A percentile compares a stretch with the other conserved stretches of the same genome.
Evolutionary conservation across 108 stramenopile genomes (phyloP).

Genomic region (Hondaea fermentalgiana): DNA sequence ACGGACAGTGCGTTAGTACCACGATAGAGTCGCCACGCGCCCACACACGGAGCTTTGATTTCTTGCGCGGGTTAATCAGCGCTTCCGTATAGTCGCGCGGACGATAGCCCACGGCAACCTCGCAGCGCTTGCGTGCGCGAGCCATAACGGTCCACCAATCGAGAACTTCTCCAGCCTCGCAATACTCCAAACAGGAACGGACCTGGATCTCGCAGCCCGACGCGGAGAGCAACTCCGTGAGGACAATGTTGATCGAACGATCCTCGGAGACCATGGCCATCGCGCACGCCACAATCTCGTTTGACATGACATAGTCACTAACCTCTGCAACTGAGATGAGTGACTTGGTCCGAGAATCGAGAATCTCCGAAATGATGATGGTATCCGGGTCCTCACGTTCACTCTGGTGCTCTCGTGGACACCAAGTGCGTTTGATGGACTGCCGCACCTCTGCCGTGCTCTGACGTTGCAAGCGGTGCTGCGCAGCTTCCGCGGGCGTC

Average conservation of each 20-base stretch:
- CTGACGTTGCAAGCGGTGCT: neutral
- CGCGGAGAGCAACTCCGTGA: conserved; percentile 35
- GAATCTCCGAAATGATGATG: conserved; percentile 37
- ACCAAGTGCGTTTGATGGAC: neutral
- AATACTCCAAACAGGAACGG: conserved; percentile 15
- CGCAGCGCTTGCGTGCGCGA: conserved; percentile 24
- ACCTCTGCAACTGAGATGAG: conserved; percentile 35
- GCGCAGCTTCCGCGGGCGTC: neutral
- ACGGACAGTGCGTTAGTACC: conserved; percentile 20
- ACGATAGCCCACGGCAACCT: conserved; percentile 41
- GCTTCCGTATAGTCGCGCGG: conserved; percentile 25
- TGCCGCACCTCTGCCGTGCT: neutral
- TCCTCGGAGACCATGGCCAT: conserved; percentile 47
- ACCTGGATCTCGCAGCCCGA: conserved; percentile 41
- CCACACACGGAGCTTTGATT: conserved; percentile 23
- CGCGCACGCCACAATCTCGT: conserved; percentile 32
- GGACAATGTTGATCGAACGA: conserved; percentile 38
- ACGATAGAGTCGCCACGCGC: conserved; percentile 26
- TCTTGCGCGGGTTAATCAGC: conserved; percentile 40
- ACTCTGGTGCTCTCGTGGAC: neutral
- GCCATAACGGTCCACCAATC: conserved; percentile 41
- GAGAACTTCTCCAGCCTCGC: conserved; percentile 13
- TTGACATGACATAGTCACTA: conserved; percentile 42
- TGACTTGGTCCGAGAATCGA: conserved; percentile 42
- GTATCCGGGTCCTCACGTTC: neutral